Evolutionary conservation across 1,284 basidiomycete genomes (phyloP), one percentile per base, ranked within the genome.

Genomic region (Fomitopsis palustris): DNA sequence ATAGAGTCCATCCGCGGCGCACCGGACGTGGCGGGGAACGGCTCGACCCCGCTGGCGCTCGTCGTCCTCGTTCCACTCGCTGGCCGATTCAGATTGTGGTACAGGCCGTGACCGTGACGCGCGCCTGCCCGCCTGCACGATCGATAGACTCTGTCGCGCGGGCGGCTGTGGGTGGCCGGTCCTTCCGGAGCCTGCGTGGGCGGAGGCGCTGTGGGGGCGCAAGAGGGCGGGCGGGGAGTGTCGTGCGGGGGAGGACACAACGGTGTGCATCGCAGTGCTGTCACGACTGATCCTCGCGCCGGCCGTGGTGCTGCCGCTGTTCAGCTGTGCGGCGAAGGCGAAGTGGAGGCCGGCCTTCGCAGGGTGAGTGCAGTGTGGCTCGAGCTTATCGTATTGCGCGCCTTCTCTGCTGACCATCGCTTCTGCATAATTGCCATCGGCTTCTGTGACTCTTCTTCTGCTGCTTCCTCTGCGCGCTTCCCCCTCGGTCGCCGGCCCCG

Each of bases 21-120:
- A 0, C 76, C 95, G 62, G 80, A 78, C 21, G 77, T 80, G 29
- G 88, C 90, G 0, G 92, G 93, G 1, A 84, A 82, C 64, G 95
- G 92, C 29, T 92, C 90, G 0, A 88, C 97, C 62, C 95, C 95
- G 0, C 71, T 97, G 23, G 97, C 95, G 2, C 78, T 97, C 38
- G 83, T 98, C 60, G 93, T 97, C 7, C 86, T 97, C 42, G 6
- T 97, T 96, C 79, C 97, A 97, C 73, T 88, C 90, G 69, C 75
- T 8, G 3, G 21, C 29, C 9, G n/a, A 21, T 21, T 31, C 29
- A 6, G n/a, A 21, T 21, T 31, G n/a, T 37, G 8, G 35, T 14
- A 17, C 74, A n/a, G 51, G 62, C 4, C 65, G 64, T 25, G 41
- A 21, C 41, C 19, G 41, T 43, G 41, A 31, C 73, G 16, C 35